Base-by-base conservation (phyloP, 225 moss, liverwort and hornwort genomes). In the Marchantia paleacea region DNA sequence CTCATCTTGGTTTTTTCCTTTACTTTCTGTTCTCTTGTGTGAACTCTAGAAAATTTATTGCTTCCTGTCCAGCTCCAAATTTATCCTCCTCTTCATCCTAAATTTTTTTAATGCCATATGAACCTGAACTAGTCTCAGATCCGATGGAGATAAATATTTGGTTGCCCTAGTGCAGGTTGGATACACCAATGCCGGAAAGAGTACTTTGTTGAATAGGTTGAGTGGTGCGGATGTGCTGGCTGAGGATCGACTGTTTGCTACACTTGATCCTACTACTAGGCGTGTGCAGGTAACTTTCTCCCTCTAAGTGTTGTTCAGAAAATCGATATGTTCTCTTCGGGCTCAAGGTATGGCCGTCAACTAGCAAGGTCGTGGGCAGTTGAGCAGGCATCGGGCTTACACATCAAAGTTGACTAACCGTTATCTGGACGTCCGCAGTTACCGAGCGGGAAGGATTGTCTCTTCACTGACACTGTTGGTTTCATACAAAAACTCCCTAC, bases 131-230 rank as follows among this genome's bases (percentile, higher is more conserved):
- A 52, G 51, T 51, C 22, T 51, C 2, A 72, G n/a, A 50, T 51
- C 50, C 10, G 12, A 8, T 52, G 10, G 50, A 51, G 22, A 9
- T n/a, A 11, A 51, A 51, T 8, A 18, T 0, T 49, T 70, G 26
- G 15, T 48, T 19, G 48, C 4, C 13, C 8, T 11, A 29, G 3
- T 80, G 18, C 84, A 97, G 97, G 97, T 99, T 83, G 97, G 97
- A 63, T 99, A 99, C 90, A 99, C 97, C 76, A 99, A 99, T 82
- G 97, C 97, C 70, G 97, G 97, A n/a, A 99, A 99, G 80, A 94
- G 93, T 81, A 95, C 97, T 39, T 87, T 99, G 65, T 76, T 99
- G 29, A 99, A 99, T 80, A 92, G 95, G 78, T 90, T 99, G 55
- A 95, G 94, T 86, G 93, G 93, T 84, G 97, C 97, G 81, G 87